phyloP scores from a whole-genome alignment of 1,284 basidiomycete species.

The Moniliella sp. region DNA sequence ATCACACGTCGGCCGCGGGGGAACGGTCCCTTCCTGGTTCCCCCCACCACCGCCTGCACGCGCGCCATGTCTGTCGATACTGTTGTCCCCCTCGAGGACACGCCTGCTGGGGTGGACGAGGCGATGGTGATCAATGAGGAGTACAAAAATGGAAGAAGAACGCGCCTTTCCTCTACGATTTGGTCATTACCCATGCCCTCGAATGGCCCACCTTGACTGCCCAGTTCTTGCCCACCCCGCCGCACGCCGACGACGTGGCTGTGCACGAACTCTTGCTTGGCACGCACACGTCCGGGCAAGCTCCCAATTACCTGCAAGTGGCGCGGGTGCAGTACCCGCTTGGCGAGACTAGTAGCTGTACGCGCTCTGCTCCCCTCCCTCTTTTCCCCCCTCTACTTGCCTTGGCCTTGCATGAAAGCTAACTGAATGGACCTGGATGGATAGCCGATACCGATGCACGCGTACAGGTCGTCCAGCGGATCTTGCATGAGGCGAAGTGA shows the following conservation, averaged over 20 bases:
- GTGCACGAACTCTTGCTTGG: slow-evolving; percentile 56
- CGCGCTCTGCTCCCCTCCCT: too few species aligned
- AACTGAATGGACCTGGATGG: too few species aligned
- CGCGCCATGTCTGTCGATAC: not conserved
- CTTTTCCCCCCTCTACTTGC: slow-evolving; percentile 1
- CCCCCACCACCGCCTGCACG: not conserved
- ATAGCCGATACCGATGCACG: slow-evolving; percentile 57
- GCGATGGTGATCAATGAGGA: too few species aligned
- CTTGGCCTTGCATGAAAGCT: slow-evolving; percentile 44
- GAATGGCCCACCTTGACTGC: slow-evolving; percentile 95
- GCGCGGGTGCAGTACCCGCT: slow-evolving; percentile 63
- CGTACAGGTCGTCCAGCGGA: slow-evolving; percentile 72
- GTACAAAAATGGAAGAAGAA: slow-evolving; percentile 34
- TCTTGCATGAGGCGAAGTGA: slow-evolving; percentile 94
- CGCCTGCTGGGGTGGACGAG: too few species aligned
- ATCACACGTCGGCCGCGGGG: too few species aligned
- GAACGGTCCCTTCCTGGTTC: too few species aligned
- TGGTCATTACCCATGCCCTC: slow-evolving; percentile 86
- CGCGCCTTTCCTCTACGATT: slow-evolving; percentile 65
- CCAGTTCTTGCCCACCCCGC: slow-evolving; percentile 99
- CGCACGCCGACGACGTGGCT: not conserved
- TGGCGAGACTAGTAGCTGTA: slow-evolving; percentile 49
- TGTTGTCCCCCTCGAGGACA: not conserved
- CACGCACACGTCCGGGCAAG: slow-evolving; percentile 86
- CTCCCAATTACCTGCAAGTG: slow-evolving; percentile 87